Percentiles rank a stretch among this genome's conserved stretches.
Conservation (phyloP, 345 rosid species). For the Angophora floribunda region DNA sequence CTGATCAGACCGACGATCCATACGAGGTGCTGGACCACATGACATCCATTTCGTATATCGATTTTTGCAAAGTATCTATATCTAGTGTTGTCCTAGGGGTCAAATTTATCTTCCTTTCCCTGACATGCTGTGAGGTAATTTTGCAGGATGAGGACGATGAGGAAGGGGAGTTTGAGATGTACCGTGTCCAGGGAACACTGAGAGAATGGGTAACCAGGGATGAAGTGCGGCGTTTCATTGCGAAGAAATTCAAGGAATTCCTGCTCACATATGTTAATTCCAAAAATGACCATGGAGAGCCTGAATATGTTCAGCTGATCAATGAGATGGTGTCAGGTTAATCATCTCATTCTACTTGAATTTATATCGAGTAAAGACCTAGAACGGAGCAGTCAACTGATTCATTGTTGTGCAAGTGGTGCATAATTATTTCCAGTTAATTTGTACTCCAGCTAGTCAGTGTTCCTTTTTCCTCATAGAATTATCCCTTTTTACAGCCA, state of each 20-base stretch:
- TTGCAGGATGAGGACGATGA: conserved; percentile 71
- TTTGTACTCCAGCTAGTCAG: background rate
- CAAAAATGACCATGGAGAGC: conserved; percentile 55
- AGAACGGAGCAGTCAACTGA: background rate
- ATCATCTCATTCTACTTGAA: background rate
- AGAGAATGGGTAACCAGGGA: conserved; percentile 98
- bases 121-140: background rate
- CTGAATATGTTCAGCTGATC: conserved; percentile 73
- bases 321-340: conserved; percentile 92
- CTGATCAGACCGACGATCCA: conserved; percentile 75
- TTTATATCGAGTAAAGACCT: background rate
- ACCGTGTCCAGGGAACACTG: conserved; percentile 80
- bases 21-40: conserved; percentile 34
- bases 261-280: conserved; percentile 67
- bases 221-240: conserved; percentile 91
- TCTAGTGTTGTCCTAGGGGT: background rate
- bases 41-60: background rate
- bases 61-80: background rate
- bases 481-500: conserved; percentile 45
- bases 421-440: background rate
- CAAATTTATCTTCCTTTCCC: background rate
- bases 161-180: conserved; percentile 87
- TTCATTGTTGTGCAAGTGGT: background rate
- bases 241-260: conserved; percentile 83
- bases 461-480: background rate